phyloP scores from a whole-genome alignment of 768 basidiomycete genomes.

The Leccinellum luteum region DNA sequence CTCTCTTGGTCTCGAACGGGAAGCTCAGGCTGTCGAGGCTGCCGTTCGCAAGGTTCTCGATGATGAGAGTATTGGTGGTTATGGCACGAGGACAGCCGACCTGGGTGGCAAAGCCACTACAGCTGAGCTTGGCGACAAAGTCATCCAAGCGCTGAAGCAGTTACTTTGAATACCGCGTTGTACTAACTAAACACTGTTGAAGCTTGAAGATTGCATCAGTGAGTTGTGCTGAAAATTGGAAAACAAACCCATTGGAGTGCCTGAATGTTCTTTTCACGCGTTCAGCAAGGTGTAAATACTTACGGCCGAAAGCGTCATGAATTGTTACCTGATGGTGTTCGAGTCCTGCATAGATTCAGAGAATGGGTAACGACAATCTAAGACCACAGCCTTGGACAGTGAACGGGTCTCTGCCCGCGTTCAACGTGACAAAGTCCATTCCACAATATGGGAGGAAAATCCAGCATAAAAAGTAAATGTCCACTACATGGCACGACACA shows the following conservation, averaged over 20 bases:
- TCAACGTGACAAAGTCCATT: slow-evolving; percentile 6
- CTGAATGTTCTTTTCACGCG: background rate
- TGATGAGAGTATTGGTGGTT: slow-evolving; percentile 60
- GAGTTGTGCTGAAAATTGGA: background rate
- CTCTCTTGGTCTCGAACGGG: slow-evolving; percentile 84
- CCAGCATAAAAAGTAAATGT: slow-evolving; percentile 16
- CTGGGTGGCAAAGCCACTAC: slow-evolving; percentile 79
- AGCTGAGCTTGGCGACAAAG: slow-evolving; percentile 76
- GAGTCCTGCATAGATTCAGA: background rate
- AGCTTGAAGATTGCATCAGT: background rate
- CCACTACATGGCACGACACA: slow-evolving; percentile 5
- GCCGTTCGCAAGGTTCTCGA: slow-evolving; percentile 94
- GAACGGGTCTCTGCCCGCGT: background rate
- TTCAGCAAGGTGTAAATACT: background rate
- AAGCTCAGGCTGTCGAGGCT: slow-evolving; percentile 81
- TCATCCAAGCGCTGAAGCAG: slow-evolving; percentile 68
- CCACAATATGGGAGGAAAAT: slow-evolving; percentile 9
- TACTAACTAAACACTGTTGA: background rate
- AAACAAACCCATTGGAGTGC: background rate
- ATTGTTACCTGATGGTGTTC: background rate
- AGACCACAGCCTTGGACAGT: background rate
- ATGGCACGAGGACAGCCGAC: slow-evolving; percentile 81
- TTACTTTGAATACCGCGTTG: slow-evolving; percentile 40
- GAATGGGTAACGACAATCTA: background rate
- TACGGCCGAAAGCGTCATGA: background rate